Conservation (phyloP, 371 early-diverging fungal species). For the Mycotypha africana region DNA sequence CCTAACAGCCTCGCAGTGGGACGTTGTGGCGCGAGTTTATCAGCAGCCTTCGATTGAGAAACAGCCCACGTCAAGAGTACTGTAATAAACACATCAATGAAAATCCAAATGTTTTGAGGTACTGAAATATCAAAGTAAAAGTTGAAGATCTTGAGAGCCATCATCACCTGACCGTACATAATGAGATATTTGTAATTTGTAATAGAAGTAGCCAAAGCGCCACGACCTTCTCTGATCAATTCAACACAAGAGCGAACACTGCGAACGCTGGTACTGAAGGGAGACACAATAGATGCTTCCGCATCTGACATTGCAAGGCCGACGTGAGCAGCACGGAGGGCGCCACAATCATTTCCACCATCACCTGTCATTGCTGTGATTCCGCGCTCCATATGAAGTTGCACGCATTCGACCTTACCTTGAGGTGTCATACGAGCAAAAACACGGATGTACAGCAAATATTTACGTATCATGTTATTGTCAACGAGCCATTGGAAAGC, state of each 20-base stretch:
- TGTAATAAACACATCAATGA: conserved; percentile 64
- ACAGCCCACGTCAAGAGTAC: conserved; percentile 63
- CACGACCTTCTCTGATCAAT: conserved; percentile 68
- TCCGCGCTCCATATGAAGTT: conserved; percentile 68
- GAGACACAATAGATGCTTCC: conserved; percentile 83
- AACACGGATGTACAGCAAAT: conserved; percentile 54
- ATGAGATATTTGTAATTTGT: conserved; percentile 71
- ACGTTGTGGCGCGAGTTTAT: conserved; percentile 45
- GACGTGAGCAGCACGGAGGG: conserved; percentile 86
- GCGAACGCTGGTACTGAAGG: conserved; percentile 71
- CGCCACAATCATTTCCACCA: conserved; percentile 96
- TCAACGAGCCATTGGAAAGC: conserved; percentile 55
- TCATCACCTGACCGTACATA: conserved; percentile 73
- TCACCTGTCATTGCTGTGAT: conserved; percentile 93
- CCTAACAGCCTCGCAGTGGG: conserved; percentile 72
- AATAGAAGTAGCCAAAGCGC: conserved; percentile 72
- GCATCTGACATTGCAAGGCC: conserved; percentile 87
- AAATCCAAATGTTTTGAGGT: conserved; percentile 64
- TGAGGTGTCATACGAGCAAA: conserved; percentile 79
- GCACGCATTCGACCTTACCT: conserved; percentile 69
- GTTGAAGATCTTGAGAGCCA: conserved; percentile 57
- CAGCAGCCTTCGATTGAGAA: conserved; percentile 56
- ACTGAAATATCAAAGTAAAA: conserved; percentile 55
- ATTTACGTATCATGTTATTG: conserved; percentile 38
- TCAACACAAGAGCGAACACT: conserved; percentile 70